Evolutionary conservation across 208 protist species (phyloP).

Genomic region (Tritrichomonas musculus): DNA sequence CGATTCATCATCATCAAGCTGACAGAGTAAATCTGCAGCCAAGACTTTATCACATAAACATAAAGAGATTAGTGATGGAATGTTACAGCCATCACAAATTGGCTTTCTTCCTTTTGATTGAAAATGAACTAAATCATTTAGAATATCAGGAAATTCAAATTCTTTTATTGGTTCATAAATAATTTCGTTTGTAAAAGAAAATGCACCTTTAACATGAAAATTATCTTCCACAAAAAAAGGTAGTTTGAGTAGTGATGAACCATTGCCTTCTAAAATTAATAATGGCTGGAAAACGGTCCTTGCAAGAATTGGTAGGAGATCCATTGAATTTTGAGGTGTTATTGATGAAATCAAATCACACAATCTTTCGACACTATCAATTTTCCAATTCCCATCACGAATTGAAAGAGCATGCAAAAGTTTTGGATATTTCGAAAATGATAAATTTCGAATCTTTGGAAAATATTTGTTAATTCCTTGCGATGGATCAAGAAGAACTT

Average conservation of each 20-base stretch:
- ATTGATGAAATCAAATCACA: background rate
- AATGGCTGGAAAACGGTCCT: background rate
- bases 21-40: background rate
- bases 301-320: background rate
- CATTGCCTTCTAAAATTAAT: background rate
- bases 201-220: background rate
- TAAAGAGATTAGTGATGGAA: background rate
- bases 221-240: background rate
- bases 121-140: background rate
- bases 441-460: background rate
- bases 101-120: background rate
- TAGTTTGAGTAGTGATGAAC: background rate
- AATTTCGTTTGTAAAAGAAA: background rate
- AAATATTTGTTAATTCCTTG: background rate
- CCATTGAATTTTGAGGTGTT: background rate
- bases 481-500: background rate
- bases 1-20: background rate
- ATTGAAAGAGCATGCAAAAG: background rate
- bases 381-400: slow-evolving; percentile 4
- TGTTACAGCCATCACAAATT: background rate
- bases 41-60: background rate
- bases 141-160: background rate
- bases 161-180: background rate
- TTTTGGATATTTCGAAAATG: background rate
- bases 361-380: background rate